Evolutionary conservation across 1,284 basidiomycete genomes (phyloP).

Genomic region (Sanghuangporus sanghuang): DNA sequence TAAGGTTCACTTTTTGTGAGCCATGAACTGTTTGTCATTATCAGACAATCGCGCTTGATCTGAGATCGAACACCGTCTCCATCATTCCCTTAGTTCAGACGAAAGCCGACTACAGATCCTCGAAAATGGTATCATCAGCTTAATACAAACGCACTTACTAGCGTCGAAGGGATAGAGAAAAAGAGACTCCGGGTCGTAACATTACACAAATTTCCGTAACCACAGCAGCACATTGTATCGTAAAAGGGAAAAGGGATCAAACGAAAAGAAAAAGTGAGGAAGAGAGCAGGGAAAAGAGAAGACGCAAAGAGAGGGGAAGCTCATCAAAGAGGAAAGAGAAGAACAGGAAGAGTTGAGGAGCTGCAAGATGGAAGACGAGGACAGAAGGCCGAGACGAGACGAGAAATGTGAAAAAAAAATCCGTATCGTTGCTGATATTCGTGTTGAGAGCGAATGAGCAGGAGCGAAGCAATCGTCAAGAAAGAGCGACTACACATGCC

Average conservation of each 20-base stretch:
- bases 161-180: background rate
- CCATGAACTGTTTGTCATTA: too few relatives aligned
- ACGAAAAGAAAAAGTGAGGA: background rate
- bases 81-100: too few relatives aligned
- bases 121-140: too few relatives aligned
- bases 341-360: background rate
- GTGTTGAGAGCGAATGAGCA: background rate
- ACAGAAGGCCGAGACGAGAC: background rate
- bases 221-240: background rate
- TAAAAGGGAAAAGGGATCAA: background rate
- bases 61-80: too few relatives aligned
- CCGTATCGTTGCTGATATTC: background rate
- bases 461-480: background rate
- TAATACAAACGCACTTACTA: too few relatives aligned
- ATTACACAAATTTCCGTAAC: slow-evolving; percentile 15
- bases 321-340: background rate
- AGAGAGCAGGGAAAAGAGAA: slow-evolving; percentile 5
- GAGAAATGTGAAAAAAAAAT: background rate
- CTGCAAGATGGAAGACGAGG: background rate
- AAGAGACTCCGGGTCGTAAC: slow-evolving; percentile 11
- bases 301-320: background rate
- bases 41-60: too few relatives aligned
- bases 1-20: too few relatives aligned
- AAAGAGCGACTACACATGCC: background rate
- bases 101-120: too few relatives aligned